These are phyloP conservation scores for Heliamphora exappendiculata DNA, from an alignment of 148 eudicot genomes.

Conservation along the genomic window DNA sequence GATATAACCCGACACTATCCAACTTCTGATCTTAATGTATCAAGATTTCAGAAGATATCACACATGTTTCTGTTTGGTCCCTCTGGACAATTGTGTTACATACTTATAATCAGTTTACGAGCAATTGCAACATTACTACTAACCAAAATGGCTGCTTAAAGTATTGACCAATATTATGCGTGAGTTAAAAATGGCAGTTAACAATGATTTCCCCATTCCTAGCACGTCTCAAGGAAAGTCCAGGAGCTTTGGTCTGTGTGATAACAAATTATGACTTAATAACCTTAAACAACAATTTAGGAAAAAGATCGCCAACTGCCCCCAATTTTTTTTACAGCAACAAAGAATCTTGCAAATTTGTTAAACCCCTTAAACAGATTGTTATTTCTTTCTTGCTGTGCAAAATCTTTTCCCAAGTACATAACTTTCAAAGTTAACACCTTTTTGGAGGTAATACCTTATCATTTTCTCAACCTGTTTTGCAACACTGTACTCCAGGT, in stretches of 20 bases:
- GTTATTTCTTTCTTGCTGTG: background rate
- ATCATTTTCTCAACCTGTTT: slow-evolving; percentile 99
- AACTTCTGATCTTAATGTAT: background rate
- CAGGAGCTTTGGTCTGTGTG: background rate
- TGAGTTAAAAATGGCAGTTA: background rate
- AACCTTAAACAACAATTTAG: background rate
- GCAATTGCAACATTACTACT: background rate
- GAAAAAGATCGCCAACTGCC: no score
- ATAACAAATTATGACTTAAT: background rate
- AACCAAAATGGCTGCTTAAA: background rate
- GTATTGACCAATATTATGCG: background rate
- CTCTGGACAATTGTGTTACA: background rate
- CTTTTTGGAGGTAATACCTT: slow-evolving; percentile 43
- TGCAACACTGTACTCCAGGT: slow-evolving; percentile 96
- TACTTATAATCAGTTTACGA: background rate
- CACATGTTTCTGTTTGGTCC: background rate
- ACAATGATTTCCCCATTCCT: background rate
- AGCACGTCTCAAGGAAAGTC: background rate
- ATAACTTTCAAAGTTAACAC: background rate
- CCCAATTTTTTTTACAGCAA: no score
- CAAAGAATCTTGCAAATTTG: background rate
- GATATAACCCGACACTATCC: background rate
- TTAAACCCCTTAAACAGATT: background rate
- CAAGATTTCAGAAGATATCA: background rate
- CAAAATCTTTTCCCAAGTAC: background rate